Evolutionary conservation across 2,329 filamentous ascomycete genomes (phyloP), one percentile per base, ranked within the genome.

Genomic region (Aspergillus fumigatiaffinis): DNA sequence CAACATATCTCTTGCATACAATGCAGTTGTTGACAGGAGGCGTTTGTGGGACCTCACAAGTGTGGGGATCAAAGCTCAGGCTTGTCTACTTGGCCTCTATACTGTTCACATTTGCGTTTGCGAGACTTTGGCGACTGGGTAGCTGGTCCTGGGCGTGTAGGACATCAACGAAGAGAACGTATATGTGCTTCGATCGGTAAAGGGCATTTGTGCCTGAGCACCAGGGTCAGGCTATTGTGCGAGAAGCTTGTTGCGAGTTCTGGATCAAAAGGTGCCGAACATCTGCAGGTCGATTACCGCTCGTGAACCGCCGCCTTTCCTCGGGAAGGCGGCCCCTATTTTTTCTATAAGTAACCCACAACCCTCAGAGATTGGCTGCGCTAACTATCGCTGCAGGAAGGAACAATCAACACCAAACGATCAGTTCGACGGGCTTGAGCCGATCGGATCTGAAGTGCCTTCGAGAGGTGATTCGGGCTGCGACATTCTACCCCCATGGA

Each of bases 61-160:
- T 84, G 89, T 92, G 91, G 89, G 89, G 80, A 87, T 95, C 91
- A 95, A 91, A 92, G 91, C 81, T 87, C 91, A 80, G 90, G 84
- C 91, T 93, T 92, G 90, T 93, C 90, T 79, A 83, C 53, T 32
- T 54, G 79, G 65, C 69, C 70, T 53, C 42, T 55, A 48, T 63
- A 53, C 28, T 58, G 62, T 51, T 60, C 28, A 46, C 48, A 20
- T 44, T 47, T 54, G 44, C 60, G 50, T 63, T 52, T 23, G 51
- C 46, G 26, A 23, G 17, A 7, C 48, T 49, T 42, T 52, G 48
- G 26, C 42, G 49, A 35, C 48, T 38, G 44, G 46, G 42, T 46
- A 50, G 54, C 59, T 53, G n/a, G 56, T 53, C 56, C 56, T 44
- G 55, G 47, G 26, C 58, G 48, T 50, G 56, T 55, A 60, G 61